Percentiles rank a stretch among this genome's conserved stretches.
These are phyloP conservation scores for Cercospora sp. DNA, from an alignment of 2,329 filamentous ascomycete genomes.

Conservation along the genomic window DNA sequence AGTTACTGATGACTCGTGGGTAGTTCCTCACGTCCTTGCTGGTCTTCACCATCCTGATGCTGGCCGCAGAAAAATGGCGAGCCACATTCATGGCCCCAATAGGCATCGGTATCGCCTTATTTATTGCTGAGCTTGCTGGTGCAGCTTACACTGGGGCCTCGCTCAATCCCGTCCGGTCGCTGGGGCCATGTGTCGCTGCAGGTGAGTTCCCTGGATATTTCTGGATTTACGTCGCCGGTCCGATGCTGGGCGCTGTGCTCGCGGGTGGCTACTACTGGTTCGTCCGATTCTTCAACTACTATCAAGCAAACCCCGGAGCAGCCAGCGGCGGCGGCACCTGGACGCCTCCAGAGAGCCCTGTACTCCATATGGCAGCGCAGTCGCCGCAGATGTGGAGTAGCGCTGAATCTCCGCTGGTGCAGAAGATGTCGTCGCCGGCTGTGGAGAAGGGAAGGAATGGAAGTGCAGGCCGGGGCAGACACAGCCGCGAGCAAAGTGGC, in stretches of 20 bases:
- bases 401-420: background rate
- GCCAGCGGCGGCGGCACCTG: constrained; percentile 6
- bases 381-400: background rate
- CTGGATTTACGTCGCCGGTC: constrained; percentile 36
- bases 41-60: constrained; percentile 39
- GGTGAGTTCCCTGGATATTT: constrained; percentile 34
- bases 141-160: constrained; percentile 37
- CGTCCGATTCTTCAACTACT: constrained; percentile 31
- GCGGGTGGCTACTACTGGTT: constrained; percentile 36
- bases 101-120: constrained; percentile 29
- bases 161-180: constrained; percentile 38
- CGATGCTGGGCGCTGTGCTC: constrained; percentile 33
- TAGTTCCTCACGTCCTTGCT: constrained; percentile 36
- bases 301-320: constrained; percentile 30
- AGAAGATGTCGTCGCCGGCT: background rate
- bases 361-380: background rate
- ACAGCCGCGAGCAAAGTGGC: background rate
- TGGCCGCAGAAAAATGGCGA: constrained; percentile 39
- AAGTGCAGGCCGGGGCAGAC: background rate
- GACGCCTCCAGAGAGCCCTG: constrained; percentile 8
- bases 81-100: constrained; percentile 33
- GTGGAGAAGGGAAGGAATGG: background rate
- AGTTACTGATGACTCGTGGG: constrained; percentile 14
- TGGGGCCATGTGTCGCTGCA: constrained; percentile 36
- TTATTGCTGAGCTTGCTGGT: constrained; percentile 28